These are phyloP conservation scores for Podosphaera fusca DNA, from an alignment of 2,329 filamentous ascomycete genomes.

Conservation along the genomic window DNA sequence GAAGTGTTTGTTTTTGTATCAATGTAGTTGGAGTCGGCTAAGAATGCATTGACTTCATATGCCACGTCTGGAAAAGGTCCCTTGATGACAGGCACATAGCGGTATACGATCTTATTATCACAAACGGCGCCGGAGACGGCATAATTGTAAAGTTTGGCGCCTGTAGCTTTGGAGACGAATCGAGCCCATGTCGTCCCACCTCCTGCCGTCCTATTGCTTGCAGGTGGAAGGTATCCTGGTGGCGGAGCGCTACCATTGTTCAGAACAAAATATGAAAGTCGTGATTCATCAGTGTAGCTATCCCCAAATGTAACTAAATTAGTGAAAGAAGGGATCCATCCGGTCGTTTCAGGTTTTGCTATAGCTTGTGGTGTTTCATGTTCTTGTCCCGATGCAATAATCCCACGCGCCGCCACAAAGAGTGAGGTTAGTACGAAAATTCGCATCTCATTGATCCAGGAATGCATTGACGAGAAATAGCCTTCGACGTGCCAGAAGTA, in stretches of 20 bases:
- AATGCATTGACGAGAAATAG: not conserved
- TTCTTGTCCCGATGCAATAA: not conserved
- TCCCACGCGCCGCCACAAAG: not conserved
- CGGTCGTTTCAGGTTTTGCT: not conserved
- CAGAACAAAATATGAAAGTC: conserved; percentile 36
- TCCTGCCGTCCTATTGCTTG: conserved; percentile 29
- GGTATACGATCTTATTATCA: conserved; percentile 41
- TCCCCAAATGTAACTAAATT: conserved; percentile 50
- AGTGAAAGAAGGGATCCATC: conserved; percentile 25
- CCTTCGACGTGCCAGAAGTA: not conserved
- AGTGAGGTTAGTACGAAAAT: not conserved
- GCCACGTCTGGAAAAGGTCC: conserved; percentile 36
- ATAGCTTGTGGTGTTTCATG: not conserved
- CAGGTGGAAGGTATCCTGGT: conserved; percentile 25
- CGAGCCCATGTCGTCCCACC: conserved; percentile 49
- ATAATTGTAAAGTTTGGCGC: conserved; percentile 38
- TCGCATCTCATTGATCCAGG: not conserved
- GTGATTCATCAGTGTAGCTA: conserved; percentile 47
- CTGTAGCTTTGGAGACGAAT: conserved; percentile 36
- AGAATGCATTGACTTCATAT: conserved; percentile 35
- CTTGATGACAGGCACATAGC: conserved; percentile 27
- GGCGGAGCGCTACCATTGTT: conserved; percentile 38
- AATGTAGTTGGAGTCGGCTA: conserved; percentile 22
- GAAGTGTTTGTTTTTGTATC: conserved; percentile 16
- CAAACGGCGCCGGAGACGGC: conserved; percentile 52